Percentiles rank a stretch among this genome's conserved stretches.
Conservation (phyloP, 2,329 filamentous ascomycete genomes). For the Coniochaeta sp. region DNA sequence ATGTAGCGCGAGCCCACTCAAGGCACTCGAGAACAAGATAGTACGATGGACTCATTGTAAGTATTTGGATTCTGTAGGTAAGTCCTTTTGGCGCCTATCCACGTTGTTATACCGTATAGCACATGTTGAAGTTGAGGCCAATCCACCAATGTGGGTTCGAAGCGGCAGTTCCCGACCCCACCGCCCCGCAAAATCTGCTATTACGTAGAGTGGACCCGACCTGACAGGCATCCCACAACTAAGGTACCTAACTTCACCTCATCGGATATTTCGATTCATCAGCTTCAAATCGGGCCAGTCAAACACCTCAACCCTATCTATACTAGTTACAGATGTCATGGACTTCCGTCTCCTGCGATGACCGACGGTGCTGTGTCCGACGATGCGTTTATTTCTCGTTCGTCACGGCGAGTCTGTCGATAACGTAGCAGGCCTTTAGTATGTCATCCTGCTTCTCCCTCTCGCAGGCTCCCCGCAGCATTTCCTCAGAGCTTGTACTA, state of each 20-base stretch:
- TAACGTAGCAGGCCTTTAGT: conserved; percentile 76
- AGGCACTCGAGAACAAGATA: no score
- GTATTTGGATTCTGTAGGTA: no score
- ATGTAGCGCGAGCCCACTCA: no score
- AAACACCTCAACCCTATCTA: neutral
- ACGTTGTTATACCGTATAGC: no score
- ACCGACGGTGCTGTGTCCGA: neutral
- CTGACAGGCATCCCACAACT: no score
- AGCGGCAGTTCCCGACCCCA: no score
- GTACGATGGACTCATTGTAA: no score
- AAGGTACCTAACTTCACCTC: neutral
- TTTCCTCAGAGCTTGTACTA: neutral
- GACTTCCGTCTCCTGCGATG: neutral
- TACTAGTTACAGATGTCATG: neutral
- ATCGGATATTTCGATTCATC: neutral
- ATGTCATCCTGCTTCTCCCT: conserved; percentile 21
- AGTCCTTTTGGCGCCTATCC: no score
- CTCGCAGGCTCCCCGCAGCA: neutral
- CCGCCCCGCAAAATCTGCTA: no score
- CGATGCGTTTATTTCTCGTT: conserved; percentile 65
- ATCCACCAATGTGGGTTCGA: no score
- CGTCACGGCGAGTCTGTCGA: conserved; percentile 88
- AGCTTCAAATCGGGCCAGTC: neutral
- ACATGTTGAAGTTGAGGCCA: no score
- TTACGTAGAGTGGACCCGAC: no score